Conservation (phyloP, 23 red algal genomes). For the Gracilaria gracilis region DNA sequence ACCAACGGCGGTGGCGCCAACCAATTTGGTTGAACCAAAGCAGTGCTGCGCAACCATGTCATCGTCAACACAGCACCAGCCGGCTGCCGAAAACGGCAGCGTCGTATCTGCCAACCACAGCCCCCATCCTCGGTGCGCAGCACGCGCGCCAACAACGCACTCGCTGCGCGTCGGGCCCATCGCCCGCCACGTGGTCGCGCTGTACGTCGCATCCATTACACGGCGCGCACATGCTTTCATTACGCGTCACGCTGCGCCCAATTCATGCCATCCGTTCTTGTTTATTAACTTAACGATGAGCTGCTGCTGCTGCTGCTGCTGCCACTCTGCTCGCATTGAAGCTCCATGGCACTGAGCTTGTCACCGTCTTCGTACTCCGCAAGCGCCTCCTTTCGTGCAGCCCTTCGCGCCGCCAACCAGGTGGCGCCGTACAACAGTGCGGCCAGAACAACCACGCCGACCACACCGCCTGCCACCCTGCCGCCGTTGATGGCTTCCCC, state of each 20-base stretch:
- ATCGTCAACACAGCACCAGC: not conserved
- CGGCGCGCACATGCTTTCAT: not conserved
- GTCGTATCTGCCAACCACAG: not conserved
- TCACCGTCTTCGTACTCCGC: too few species aligned
- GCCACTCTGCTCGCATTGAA: not conserved
- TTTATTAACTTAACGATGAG: not conserved
- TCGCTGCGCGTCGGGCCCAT: not conserved
- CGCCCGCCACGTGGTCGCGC: not conserved
- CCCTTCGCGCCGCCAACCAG: not conserved
- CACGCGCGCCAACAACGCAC: not conserved
- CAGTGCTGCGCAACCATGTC: not conserved
- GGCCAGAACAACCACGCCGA: slow-evolving; percentile 1
- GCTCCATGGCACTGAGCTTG: not conserved
- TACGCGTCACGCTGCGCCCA: not conserved
- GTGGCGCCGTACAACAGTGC: slow-evolving; percentile 25
- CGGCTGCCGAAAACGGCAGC: not conserved
- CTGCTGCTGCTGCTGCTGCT: not conserved
- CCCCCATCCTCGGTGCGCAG: not conserved
- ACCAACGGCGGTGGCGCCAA: too few species aligned
- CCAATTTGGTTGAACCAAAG: too few species aligned
- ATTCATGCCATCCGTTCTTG: too few species aligned
- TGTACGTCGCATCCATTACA: not conserved
- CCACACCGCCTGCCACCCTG: slow-evolving; percentile 1
- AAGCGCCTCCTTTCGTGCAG: not conserved
- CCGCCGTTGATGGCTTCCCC: not conserved